Evolutionary conservation across 805 yeast species (phyloP).

Genomic region (Zygotorulaspora danielsina): DNA sequence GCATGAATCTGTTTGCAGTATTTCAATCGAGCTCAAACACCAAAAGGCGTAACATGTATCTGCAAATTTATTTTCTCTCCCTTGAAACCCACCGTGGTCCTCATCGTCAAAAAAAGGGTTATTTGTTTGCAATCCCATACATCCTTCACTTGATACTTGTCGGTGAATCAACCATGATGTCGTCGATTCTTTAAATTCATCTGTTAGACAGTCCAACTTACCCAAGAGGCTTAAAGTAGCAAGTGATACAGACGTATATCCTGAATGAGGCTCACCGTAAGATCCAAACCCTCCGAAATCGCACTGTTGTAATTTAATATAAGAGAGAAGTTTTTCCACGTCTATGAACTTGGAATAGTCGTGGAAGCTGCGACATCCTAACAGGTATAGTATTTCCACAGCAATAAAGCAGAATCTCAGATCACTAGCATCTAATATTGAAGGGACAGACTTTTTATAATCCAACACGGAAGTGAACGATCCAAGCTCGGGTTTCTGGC

Average conservation of each 20-base stretch:
- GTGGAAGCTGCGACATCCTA: constrained; percentile 32
- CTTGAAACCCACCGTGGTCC: constrained; percentile 79
- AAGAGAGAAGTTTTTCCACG: constrained; percentile 37
- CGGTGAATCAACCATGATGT: constrained; percentile 59
- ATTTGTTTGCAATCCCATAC: constrained; percentile 16
- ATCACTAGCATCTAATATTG: constrained; percentile 57
- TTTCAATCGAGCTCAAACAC: constrained; percentile 56
- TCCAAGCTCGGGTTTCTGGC: constrained; percentile 58
- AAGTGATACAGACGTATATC: constrained; percentile 80
- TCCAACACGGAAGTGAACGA: constrained; percentile 49
- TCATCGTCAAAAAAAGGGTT: constrained; percentile 40
- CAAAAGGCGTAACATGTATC: constrained; percentile 91
- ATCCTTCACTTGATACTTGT: constrained; percentile 40
- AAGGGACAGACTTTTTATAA: constrained; percentile 30
- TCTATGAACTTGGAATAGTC: constrained; percentile 41
- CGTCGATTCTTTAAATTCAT: constrained; percentile 39
- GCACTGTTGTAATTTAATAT: constrained; percentile 37
- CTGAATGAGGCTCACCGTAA: constrained; percentile 72
- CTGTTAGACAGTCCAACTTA: constrained; percentile 20
- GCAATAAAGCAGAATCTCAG: constrained; percentile 74
- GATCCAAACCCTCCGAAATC: constrained; percentile 72
- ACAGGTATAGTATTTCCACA: constrained; percentile 50
- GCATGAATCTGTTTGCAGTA: constrained; percentile 24
- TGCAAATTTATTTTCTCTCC: constrained; percentile 75
- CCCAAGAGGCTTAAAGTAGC: constrained; percentile 50